Evolutionary conservation across 2,329 filamentous ascomycete genomes (phyloP).

Genomic region (Aspergillus unguis): DNA sequence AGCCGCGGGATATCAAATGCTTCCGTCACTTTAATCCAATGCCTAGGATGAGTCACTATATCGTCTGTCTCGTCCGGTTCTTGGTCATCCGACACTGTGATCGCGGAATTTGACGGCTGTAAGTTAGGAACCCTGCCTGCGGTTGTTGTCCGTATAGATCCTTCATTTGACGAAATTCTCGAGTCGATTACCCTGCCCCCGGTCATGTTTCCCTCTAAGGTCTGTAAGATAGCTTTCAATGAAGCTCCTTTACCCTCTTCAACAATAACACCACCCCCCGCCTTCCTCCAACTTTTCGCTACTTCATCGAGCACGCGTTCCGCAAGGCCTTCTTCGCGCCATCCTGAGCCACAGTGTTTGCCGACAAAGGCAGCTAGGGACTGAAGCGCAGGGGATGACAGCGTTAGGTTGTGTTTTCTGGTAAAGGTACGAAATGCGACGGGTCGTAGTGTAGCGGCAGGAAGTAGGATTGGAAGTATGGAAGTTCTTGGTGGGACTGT

Average conservation of each 20-base stretch:
- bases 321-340: constrained; percentile 90
- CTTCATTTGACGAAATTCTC: constrained; percentile 47
- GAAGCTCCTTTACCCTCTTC: constrained; percentile 67
- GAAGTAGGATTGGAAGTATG: constrained; percentile 84
- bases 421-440: constrained; percentile 94
- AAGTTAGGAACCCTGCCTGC: constrained; percentile 49
- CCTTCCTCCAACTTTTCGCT: constrained; percentile 85
- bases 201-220: constrained; percentile 80
- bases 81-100: constrained; percentile 49
- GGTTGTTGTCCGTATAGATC: constrained; percentile 34
- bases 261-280: constrained; percentile 84
- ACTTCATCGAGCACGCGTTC: constrained; percentile 91
- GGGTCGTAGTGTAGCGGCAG: constrained; percentile 79
- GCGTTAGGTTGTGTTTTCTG: constrained; percentile 92
- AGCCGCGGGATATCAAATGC: constrained; percentile 76
- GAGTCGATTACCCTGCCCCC: constrained; percentile 58
- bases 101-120: constrained; percentile 14
- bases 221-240: constrained; percentile 77
- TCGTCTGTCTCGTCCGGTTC: constrained; percentile 55
- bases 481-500: constrained; percentile 54
- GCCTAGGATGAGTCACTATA: constrained; percentile 66
- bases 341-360: constrained; percentile 89
- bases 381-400: constrained; percentile 82
- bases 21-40: constrained; percentile 78
- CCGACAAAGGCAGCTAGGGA: constrained; percentile 86